Conservation (phyloP, 371 early-diverging fungal genomes). For the Rhizopus delemar region DNA sequence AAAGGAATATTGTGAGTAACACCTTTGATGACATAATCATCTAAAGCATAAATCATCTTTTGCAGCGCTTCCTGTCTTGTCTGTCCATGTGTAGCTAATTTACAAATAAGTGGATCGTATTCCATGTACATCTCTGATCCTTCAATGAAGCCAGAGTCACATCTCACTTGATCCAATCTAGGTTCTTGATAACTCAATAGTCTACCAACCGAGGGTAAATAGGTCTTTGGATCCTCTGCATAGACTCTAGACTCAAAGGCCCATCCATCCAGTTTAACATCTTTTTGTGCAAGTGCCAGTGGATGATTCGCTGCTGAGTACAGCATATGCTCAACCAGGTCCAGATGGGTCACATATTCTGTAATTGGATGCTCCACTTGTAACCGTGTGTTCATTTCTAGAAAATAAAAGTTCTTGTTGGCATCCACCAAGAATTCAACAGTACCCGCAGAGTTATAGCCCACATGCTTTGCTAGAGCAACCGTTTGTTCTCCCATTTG, state of each 20-base stretch:
- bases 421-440: slow-evolving; percentile 80
- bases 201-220: slow-evolving; percentile 90
- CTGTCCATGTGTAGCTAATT: slow-evolving; percentile 84
- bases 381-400: slow-evolving; percentile 89
- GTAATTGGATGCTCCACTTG: slow-evolving; percentile 98
- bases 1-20: slow-evolving; percentile 96
- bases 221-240: slow-evolving; percentile 89
- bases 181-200: slow-evolving; percentile 41
- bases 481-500: slow-evolving; percentile 88
- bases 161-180: slow-evolving; percentile 18
- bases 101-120: slow-evolving; percentile 86
- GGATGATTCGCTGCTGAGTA: slow-evolving; percentile 75
- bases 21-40: slow-evolving; percentile 88
- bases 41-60: slow-evolving; percentile 82
- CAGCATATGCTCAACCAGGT: slow-evolving; percentile 92
- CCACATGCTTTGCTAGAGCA: slow-evolving; percentile 76
- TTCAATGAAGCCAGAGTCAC: slow-evolving; percentile 61
- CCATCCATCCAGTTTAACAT: slow-evolving; percentile 72
- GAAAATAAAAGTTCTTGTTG: slow-evolving; percentile 76
- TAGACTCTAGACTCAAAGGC: slow-evolving; percentile 87
- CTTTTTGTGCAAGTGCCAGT: slow-evolving; percentile 58
- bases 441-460: slow-evolving; percentile 76
- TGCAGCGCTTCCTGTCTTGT: slow-evolving; percentile 78
- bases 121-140: slow-evolving; percentile 84
- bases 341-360: slow-evolving; percentile 89